Evolutionary conservation across 148 eudicot genomes (phyloP).

Genomic region (Linanthus parryae): DNA sequence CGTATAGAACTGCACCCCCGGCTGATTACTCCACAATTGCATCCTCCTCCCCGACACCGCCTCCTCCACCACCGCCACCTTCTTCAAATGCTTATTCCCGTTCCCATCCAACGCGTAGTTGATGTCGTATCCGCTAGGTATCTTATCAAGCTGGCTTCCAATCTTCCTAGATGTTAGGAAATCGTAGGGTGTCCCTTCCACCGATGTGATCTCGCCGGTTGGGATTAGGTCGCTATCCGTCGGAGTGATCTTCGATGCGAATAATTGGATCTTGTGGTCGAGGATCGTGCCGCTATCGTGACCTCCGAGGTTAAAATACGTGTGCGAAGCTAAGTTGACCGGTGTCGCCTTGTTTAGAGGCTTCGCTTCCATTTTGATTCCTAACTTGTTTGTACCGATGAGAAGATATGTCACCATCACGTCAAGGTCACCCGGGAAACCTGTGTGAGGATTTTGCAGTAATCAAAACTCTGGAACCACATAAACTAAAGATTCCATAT

Average conservation of each 20-base stretch:
- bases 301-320: slow-evolving; percentile 77
- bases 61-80: slow-evolving; percentile 34
- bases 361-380: slow-evolving; percentile 45
- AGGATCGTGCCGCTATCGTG: slow-evolving; percentile 56
- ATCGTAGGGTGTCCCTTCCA: slow-evolving; percentile 53
- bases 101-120: slow-evolving; percentile 55
- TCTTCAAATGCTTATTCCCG: slow-evolving; percentile 20
- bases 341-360: slow-evolving; percentile 58
- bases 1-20: slow-evolving; percentile 67
- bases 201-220: slow-evolving; percentile 35
- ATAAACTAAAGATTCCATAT: too few species aligned
- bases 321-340: slow-evolving; percentile 67
- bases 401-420: slow-evolving; percentile 57
- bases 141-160: slow-evolving; percentile 37
- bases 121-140: slow-evolving; percentile 64
- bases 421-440: slow-evolving; percentile 54
- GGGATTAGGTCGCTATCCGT: slow-evolving; percentile 47
- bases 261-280: slow-evolving; percentile 39
- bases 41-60: slow-evolving; percentile 49
- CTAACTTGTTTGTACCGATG: slow-evolving; percentile 28
- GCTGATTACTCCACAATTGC: slow-evolving; percentile 51
- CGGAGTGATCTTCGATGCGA: slow-evolving; percentile 54
- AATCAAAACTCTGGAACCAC: too few species aligned
- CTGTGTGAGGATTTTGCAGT: too few species aligned
- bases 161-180: slow-evolving; percentile 34